These are phyloP conservation scores for Sextonia rubra DNA, from an alignment of 164 flowering plant genomes.

Conservation along the genomic window DNA sequence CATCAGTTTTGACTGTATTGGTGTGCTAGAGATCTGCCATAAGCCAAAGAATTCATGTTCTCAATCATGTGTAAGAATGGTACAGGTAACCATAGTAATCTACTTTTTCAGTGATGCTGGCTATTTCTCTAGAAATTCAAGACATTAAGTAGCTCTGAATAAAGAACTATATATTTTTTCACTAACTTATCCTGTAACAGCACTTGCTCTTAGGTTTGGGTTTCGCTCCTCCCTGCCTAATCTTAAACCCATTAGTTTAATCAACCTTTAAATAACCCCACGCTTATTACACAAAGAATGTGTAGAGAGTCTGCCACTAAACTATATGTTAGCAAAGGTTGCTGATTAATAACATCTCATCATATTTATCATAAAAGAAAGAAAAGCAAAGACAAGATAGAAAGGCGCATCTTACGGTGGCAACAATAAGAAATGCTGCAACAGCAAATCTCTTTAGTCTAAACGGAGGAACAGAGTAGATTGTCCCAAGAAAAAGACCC, in stretches of 20 bases:
- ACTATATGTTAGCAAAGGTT: not conserved
- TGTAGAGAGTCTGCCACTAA: not conserved
- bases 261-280: not conserved
- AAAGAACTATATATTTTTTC: not conserved
- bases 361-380: not conserved
- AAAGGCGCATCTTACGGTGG: constrained; percentile 56
- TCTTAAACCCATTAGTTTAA: not conserved
- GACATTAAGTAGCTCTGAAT: not conserved
- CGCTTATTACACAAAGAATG: not conserved
- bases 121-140: no score
- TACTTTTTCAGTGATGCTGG: no score
- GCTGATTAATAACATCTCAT: not conserved
- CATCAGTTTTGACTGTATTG: no score
- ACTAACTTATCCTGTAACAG: no score
- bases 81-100: no score
- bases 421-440: constrained; percentile 95
- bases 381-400: not conserved
- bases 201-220: no score
- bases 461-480: constrained; percentile 96
- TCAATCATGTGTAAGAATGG: no score
- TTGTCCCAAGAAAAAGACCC: constrained; percentile 93
- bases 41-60: no score
- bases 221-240: not conserved
- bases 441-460: constrained; percentile 94
- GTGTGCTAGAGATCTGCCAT: no score